Evolutionary conservation across 73 alveolate species (phyloP).

Genomic region (Stentor coeruleus): DNA sequence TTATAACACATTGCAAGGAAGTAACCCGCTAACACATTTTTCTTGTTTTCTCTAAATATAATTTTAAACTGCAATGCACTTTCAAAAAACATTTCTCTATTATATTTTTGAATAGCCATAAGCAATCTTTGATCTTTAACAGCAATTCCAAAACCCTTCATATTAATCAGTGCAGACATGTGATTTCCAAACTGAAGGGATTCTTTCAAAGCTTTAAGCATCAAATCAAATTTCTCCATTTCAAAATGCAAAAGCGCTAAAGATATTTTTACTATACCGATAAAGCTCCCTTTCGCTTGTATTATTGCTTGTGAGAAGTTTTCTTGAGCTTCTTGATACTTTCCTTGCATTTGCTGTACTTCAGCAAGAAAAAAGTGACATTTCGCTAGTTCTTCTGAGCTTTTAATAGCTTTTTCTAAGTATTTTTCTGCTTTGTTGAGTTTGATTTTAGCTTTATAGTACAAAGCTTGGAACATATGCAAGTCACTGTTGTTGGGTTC

Average conservation of each 20-base stretch:
- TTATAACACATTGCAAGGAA: not conserved
- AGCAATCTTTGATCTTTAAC: no score
- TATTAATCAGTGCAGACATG: not conserved
- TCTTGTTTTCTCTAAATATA: not conserved
- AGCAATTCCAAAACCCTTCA: not conserved
- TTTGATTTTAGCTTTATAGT: no score
- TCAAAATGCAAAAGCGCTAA: not conserved
- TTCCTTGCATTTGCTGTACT: not conserved
- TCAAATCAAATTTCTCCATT: not conserved
- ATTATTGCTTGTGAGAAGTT: not conserved
- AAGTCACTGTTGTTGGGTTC: not conserved
- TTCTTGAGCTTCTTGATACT: not conserved
- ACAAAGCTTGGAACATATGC: not conserved
- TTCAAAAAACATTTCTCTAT: no score
- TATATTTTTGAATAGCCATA: not conserved
- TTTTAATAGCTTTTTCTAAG: not conserved
- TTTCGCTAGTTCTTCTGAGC: not conserved
- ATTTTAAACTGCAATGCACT: not conserved
- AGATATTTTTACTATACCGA: not conserved
- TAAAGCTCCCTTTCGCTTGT: not conserved
- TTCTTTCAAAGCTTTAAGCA: constrained; percentile 1
- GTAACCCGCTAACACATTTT: not conserved
- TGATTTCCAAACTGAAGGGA: not conserved
- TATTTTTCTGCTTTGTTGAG: not conserved
- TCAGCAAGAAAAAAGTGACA: not conserved